Percentiles rank a stretch among this genome's conserved stretches.
Conservation (phyloP, 306 rosid species). For the Albizia julibrissin region DNA sequence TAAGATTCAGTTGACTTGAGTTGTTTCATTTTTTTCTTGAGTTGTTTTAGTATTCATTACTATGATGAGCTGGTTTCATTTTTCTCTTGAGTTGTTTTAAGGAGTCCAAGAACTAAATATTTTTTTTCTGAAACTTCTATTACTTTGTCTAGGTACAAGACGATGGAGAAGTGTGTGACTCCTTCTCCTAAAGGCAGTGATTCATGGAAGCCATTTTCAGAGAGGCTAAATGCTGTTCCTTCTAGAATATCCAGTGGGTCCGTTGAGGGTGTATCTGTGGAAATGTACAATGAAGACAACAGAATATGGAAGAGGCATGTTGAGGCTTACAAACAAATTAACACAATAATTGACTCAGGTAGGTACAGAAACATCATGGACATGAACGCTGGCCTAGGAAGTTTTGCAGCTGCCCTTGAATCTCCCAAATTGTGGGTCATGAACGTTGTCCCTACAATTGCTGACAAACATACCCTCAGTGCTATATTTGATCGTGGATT, state of each 20-base stretch:
- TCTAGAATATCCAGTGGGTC: conserved; percentile 49
- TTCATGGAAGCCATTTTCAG: conserved; percentile 50
- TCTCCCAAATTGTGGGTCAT: conserved; percentile 63
- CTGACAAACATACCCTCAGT: conserved; percentile 56
- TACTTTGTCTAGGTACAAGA: conserved; percentile 44
- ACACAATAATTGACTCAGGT: conserved; percentile 45
- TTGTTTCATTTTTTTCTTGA: neutral
- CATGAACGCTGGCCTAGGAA: conserved; percentile 67
- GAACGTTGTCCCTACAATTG: conserved; percentile 61
- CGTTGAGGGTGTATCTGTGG: conserved; percentile 41
- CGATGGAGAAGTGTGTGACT: conserved; percentile 52
- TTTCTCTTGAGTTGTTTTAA: neutral
- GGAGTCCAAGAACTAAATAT: neutral
- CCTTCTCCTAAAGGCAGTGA: conserved; percentile 38
- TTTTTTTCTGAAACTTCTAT: neutral
- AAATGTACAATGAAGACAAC: conserved; percentile 44
- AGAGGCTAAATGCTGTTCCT: conserved; percentile 52
- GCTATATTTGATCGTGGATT: conserved; percentile 55
- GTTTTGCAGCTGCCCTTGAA: conserved; percentile 63
- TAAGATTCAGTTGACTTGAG: too few species aligned
- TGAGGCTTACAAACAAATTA: conserved; percentile 47
- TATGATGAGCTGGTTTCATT: too few species aligned
- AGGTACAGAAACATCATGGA: conserved; percentile 60
- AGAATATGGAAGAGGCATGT: conserved; percentile 54
- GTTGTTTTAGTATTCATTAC: too few species aligned